phyloP scores from a whole-genome alignment of 306 rosid species.

The Senna siamea region DNA sequence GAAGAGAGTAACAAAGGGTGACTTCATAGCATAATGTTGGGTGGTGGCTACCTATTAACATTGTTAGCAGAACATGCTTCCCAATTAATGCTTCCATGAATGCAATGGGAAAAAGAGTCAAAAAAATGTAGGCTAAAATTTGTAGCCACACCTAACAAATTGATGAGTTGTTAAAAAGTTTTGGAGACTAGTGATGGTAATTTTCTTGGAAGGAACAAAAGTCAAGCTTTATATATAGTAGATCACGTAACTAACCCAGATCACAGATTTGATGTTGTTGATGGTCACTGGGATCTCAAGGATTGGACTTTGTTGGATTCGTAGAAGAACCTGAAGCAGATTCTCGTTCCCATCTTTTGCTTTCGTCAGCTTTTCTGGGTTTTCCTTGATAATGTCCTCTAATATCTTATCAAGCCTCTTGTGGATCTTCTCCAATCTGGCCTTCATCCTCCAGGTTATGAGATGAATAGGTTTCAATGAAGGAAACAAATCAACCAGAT shows the following conservation, averaged over 20 bases:
- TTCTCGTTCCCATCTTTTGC: background rate
- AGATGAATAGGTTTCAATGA: conserved; percentile 11
- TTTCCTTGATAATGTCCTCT: conserved; percentile 46
- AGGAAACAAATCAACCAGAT: background rate
- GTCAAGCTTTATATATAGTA: too few species aligned
- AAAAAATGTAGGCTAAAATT: too few species aligned
- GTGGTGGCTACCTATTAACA: too few species aligned
- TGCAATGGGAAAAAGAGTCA: too few species aligned
- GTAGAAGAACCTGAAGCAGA: conserved; percentile 32
- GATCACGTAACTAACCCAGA: conserved; percentile 52
- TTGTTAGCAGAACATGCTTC: too few species aligned
- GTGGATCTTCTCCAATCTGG: conserved; percentile 39
- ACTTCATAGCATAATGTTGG: too few species aligned
- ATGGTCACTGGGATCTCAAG: conserved; percentile 39
- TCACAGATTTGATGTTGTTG: conserved; percentile 40
- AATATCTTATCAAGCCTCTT: conserved; percentile 30
- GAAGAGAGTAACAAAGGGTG: too few species aligned
- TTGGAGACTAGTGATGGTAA: too few species aligned
- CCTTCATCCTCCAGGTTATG: background rate
- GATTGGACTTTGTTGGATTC: conserved; percentile 17
- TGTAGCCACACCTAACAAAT: too few species aligned
- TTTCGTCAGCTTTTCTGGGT: background rate
- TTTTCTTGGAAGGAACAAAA: too few species aligned
- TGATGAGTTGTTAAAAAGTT: too few species aligned
- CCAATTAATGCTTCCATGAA: too few species aligned